Base-by-base conservation (phyloP, 2,329 filamentous ascomycete species). In the Xylariaceae sp. region DNA sequence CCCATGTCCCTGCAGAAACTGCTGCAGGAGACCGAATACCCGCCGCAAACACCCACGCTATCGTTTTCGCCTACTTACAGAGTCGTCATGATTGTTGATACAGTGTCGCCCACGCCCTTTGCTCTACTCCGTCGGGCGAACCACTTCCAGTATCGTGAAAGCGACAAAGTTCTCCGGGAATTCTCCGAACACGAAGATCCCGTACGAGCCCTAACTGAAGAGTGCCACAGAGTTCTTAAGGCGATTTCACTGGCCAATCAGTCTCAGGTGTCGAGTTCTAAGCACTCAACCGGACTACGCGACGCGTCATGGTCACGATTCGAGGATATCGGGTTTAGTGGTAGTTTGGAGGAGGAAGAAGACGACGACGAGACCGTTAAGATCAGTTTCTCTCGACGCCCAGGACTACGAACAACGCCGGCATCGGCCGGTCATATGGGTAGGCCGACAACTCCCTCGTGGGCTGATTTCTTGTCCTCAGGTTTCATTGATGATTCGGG, bases 261-360 rank as follows among this genome's bases (percentile, higher is more conserved):
- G 68, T 94, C 89, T 0, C 84, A 87, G 50, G 82, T 85, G 13
- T 87, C 86, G 4, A 86, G 79, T 66, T 77, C 82, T 15, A 85
- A 89, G 67, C 81, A 84, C 53, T 88, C 86, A 1, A 89, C 86
- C 4, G 84, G 86, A 56, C 73, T 90, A 51, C 82, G 83, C 34
- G 92, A 97, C 69, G 89, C 92, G 18, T 95, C 92, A 0, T 99
- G 94, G 94, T 97, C 94, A 15, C 84, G 91, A 47, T 99, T 99
- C 60, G 90, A 96, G 69, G 94, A 96, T 66, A 84, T 97, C 63
- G 94, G 94, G 1, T 99, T 97, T 67, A 84, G 87, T 3, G 89
- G 81, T 55, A 73, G 86, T 0, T 75, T 92, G 19, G 86, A 91
- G 42, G 88, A 89, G 45, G 80, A 86, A 0, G 81, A 88, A 1